A percentile compares a stretch with the other conserved stretches of the same genome.
These are phyloP conservation scores for Sambucus nigra DNA, from an alignment of 129 eudicot species.

Conservation along the genomic window DNA sequence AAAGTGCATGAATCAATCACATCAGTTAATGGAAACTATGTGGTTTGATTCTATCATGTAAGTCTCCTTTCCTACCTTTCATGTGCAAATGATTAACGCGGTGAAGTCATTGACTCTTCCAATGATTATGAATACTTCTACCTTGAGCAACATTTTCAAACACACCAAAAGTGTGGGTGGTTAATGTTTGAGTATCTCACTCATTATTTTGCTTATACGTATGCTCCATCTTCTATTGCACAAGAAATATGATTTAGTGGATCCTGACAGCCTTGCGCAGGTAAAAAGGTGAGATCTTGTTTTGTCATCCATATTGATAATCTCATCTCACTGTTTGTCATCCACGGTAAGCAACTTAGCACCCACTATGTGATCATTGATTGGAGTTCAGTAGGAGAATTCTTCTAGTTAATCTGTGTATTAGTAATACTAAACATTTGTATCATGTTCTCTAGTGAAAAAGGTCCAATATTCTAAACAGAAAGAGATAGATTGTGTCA, in stretches of 20 bases:
- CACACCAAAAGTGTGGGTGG: background rate
- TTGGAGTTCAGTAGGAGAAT: background rate
- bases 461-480: too few species aligned
- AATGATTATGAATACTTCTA: slow-evolving; percentile 10
- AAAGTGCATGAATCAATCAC: background rate
- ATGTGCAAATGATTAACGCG: slow-evolving; percentile 8
- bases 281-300: slow-evolving; percentile 4
- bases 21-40: background rate
- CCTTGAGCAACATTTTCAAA: background rate
- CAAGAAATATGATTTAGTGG: slow-evolving; percentile 1
- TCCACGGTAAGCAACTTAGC: slow-evolving; percentile 3
- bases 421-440: too few species aligned
- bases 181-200: slow-evolving; percentile 1
- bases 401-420: too few species aligned
- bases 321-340: background rate
- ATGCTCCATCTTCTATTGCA: slow-evolving; percentile 12
- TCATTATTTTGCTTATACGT: slow-evolving; percentile 7
- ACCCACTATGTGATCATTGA: background rate
- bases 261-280: slow-evolving; percentile 9
- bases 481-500: background rate
- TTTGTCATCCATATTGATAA: slow-evolving; percentile 10
- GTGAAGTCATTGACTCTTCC: slow-evolving; percentile 16
- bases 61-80: slow-evolving; percentile 10
- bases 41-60: slow-evolving; percentile 3
- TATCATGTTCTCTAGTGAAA: too few species aligned